Evolutionary conservation across 1,284 basidiomycete species (phyloP), one percentile per base, ranked within the genome.

Genomic region (Rhodotorula mucilaginosa): DNA sequence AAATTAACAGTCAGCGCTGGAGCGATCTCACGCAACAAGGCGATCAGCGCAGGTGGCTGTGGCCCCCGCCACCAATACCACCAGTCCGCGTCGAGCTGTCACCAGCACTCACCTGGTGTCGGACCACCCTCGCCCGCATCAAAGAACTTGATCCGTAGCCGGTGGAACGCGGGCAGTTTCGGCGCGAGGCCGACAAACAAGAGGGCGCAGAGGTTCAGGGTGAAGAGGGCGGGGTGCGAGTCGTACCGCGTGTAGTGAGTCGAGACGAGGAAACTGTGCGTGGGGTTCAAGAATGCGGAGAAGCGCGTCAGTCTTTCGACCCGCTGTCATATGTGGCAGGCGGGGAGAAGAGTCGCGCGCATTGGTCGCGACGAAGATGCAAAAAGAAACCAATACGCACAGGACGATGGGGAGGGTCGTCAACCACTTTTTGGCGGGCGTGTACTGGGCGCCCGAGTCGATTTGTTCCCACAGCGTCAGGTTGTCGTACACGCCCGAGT

Each of bases 381-480:
- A 39, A 57, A 47, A 29, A 51, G 6, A 23, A 15, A 26, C 2
- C 13, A 15, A 5, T n/a, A 87, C 93, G 81, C 79, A 97, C 93
- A 99, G 84, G 49, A 87, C 87, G 78, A 98, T 91, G 3, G 96
- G 96, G 15, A 97, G 89, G 69, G 88, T 89, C 68, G 97, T 88
- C 56, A 99, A 84, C 93, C 95, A 99, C 81, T 99, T 99, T 84
- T 96, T 97, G 4, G 96, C 90, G 0, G 96, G 96, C 3, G 96
- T 99, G 82, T 99, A 97, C 79, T 99, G 96, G 0, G 95, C 96
- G 54, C 96, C 96, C 71, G 93, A 90, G 82, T 99, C 96, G 72
- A 99, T 99, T 85, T 99, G 96, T 81, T 99, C 96, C 96, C 96
- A 99, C 39, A 99, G 84, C 0, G 97, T 99, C 61, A 99, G 86